These are phyloP conservation scores for Cucurbita argyrosperma DNA, from an alignment of 306 rosid genomes.

Conservation along the genomic window DNA sequence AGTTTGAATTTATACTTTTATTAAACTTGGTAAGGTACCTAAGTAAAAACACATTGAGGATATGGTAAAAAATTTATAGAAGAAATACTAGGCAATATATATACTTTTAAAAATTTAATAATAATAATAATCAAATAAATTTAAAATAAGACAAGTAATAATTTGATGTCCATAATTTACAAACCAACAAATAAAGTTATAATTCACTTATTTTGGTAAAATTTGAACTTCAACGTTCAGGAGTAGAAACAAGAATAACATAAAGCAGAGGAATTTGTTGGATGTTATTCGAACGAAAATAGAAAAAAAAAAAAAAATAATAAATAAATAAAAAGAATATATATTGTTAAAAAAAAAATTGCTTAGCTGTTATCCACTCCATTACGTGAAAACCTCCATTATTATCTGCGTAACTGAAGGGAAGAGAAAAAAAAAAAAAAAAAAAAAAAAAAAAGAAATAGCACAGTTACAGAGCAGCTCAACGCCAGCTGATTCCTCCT, in stretches of 20 bases:
- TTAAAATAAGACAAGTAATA: too few species aligned
- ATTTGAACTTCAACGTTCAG: not conserved
- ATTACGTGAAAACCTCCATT: slow-evolving; percentile 4
- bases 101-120: too few species aligned
- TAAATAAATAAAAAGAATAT: not conserved
- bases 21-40: too few species aligned
- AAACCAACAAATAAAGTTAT: not conserved
- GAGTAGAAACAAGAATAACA: not conserved
- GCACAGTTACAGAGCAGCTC: not conserved
- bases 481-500: not conserved
- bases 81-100: too few species aligned
- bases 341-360: not conserved
- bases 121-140: too few species aligned
- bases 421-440: not conserved
- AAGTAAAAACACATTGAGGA: too few species aligned
- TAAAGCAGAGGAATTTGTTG: not conserved
- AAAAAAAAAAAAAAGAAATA: not conserved
- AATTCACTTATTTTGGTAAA: not conserved
- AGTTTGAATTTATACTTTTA: too few species aligned
- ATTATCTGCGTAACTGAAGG: slow-evolving; percentile 8
- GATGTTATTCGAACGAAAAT: not conserved
- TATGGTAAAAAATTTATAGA: too few species aligned
- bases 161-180: too few species aligned
- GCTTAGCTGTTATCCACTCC: slow-evolving; percentile 10
- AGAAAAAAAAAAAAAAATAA: not conserved